A percentile compares a stretch with the other conserved stretches of the same genome.
Evolutionary conservation across 176 grass and related monocot species (phyloP).

Genomic region (Aegilops bicornis): DNA sequence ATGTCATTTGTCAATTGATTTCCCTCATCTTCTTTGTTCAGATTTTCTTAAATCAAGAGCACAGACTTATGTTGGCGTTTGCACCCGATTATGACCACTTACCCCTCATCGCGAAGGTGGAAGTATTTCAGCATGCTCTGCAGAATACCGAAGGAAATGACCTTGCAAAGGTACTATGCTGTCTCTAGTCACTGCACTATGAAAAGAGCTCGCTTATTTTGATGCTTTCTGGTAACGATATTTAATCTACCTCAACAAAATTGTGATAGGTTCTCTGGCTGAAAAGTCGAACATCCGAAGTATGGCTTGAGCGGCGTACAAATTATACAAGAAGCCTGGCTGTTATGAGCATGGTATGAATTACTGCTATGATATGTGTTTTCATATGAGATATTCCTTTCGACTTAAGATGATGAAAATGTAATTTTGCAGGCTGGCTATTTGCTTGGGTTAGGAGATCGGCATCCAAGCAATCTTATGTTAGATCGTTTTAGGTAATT

Average conservation of each 20-base stretch:
- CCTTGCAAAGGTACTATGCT: slow-evolving; percentile 72
- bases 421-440: slow-evolving; percentile 80
- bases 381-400: slow-evolving; percentile 12
- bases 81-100: slow-evolving; percentile 96
- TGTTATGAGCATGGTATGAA: slow-evolving; percentile 98
- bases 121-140: slow-evolving; percentile 98
- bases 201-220: not conserved
- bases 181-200: not conserved
- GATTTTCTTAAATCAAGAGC: slow-evolving; percentile 98
- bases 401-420: slow-evolving; percentile 25
- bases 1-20: slow-evolving; percentile 9
- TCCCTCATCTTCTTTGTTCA: slow-evolving; percentile 42
- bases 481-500: slow-evolving; percentile 82
- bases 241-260: slow-evolving; percentile 22
- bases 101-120: slow-evolving; percentile 92
- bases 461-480: slow-evolving; percentile 99
- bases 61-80: slow-evolving; percentile 91
- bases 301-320: slow-evolving; percentile 97
- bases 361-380: slow-evolving; percentile 13
- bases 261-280: slow-evolving; percentile 84
- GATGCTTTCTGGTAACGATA: slow-evolving; percentile 2
- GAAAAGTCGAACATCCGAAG: slow-evolving; percentile 93
- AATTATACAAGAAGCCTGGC: slow-evolving; percentile 95
- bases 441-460: slow-evolving; percentile 94
- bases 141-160: slow-evolving; percentile 92